These are phyloP conservation scores for Eleusine coracana DNA, from an alignment of 176 grass and related monocot genomes.

Conservation along the genomic window DNA sequence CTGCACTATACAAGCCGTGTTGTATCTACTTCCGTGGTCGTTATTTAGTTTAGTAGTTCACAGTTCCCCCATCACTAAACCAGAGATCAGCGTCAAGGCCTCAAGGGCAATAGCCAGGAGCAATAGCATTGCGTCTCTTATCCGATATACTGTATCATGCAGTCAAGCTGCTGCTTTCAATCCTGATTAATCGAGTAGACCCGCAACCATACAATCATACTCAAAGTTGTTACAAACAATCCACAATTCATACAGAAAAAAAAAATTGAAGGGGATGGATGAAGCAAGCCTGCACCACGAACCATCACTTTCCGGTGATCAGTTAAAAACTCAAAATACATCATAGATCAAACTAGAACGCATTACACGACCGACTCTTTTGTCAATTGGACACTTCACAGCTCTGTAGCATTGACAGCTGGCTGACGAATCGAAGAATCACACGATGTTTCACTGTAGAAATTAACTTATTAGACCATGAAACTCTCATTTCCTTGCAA, in stretches of 20 bases:
- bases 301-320: neutral
- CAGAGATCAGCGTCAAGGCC: too few species aligned
- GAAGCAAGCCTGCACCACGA: neutral
- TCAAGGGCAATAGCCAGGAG: too few species aligned
- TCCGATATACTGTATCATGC: too few species aligned
- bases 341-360: slow-evolving; percentile 31
- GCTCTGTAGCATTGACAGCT: slow-evolving; percentile 39
- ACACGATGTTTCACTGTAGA: slow-evolving; percentile 27
- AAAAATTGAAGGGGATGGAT: neutral
- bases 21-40: too few species aligned
- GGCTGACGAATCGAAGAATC: slow-evolving; percentile 13
- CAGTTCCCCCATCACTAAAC: too few species aligned
- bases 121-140: too few species aligned
- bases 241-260: neutral
- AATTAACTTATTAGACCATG: slow-evolving; percentile 12
- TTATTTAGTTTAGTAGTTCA: too few species aligned
- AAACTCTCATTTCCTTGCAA: slow-evolving; percentile 64
- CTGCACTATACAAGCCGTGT: too few species aligned
- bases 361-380: slow-evolving; percentile 7
- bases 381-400: slow-evolving; percentile 21
- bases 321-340: slow-evolving; percentile 24
- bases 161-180: too few species aligned
- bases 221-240: slow-evolving; percentile 13
- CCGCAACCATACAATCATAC: neutral
- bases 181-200: neutral